Evolutionary conservation across 768 basidiomycete genomes (phyloP).

Genomic region (Krasilnikovozyma curviuscula): DNA sequence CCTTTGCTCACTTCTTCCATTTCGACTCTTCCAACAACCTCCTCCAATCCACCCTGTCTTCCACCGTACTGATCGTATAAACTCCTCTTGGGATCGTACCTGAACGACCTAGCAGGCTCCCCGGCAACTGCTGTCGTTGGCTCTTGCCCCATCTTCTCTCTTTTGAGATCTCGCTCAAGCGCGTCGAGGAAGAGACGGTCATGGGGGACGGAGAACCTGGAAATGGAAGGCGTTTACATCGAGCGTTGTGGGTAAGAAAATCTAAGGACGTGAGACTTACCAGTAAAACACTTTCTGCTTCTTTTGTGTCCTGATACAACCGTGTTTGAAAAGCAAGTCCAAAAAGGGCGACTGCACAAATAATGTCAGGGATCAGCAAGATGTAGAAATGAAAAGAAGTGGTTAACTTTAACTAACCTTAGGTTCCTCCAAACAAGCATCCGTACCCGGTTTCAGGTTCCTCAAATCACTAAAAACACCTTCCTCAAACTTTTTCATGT

Average conservation of each 20-base stretch:
- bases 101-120: constrained; percentile 75
- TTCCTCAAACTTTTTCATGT: constrained; percentile 95
- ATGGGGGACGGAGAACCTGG: constrained; percentile 89
- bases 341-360: constrained; percentile 59
- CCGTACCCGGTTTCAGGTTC: constrained; percentile 80
- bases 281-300: constrained; percentile 99
- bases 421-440: constrained; percentile 87
- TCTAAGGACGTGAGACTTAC: constrained; percentile 32
- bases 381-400: neutral
- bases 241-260: neutral
- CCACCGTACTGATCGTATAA: constrained; percentile 72
- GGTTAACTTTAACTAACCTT: constrained; percentile 41
- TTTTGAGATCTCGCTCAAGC: constrained; percentile 83
- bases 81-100: constrained; percentile 62
- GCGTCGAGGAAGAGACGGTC: constrained; percentile 93
- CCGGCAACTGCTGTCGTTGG: constrained; percentile 56
- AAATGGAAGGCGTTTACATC: neutral
- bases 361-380: neutral
- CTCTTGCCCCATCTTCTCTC: constrained; percentile 76
- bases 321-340: constrained; percentile 84
- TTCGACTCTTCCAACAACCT: neutral
- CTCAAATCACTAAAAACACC: constrained; percentile 84
- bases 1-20: too few relatives aligned
- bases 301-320: constrained; percentile 93
- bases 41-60: constrained; percentile 1